phyloP scores from a whole-genome alignment of 371 early-diverging fungal species.

The Actinomortierella ambigua region DNA sequence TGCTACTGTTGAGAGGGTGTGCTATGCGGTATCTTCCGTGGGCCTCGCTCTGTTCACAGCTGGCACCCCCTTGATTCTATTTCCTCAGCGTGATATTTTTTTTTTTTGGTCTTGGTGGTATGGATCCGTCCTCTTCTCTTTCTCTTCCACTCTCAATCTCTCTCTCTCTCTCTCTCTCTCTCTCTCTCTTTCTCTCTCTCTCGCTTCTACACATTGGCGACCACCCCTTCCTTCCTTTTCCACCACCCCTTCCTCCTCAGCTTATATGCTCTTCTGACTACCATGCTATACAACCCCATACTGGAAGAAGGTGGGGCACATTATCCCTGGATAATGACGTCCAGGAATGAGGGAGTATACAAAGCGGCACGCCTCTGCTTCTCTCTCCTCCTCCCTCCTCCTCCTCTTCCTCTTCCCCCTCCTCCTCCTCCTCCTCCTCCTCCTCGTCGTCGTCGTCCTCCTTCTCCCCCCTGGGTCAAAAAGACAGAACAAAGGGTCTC shows the following conservation, averaged over 20 bases:
- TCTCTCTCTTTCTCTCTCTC: not conserved
- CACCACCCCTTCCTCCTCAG: not conserved
- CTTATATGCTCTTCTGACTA: no score
- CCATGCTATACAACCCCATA: no score
- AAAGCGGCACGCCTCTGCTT: not conserved
- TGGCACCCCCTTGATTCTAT: no score
- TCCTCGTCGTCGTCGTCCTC: conserved; percentile 1
- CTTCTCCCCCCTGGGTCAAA: not conserved
- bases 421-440: conserved; percentile 3
- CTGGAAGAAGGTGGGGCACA: no score
- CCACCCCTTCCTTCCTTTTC: conserved; percentile 4
- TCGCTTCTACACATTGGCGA: conserved; percentile 1
- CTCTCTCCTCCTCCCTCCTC: not conserved
- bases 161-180: not conserved
- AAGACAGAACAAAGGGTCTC: no score
- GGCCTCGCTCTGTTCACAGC: no score
- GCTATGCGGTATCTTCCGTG: no score
- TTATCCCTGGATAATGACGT: no score
- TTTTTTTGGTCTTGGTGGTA: no score
- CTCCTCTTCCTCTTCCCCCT: conserved; percentile 2
- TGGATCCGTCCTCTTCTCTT: conserved; percentile 3
- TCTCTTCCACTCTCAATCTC: not conserved
- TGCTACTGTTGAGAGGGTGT: no score
- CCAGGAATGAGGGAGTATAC: not conserved
- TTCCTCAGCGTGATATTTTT: no score